These are phyloP conservation scores for Fragilariopsis cylindrus DNA, from an alignment of 108 stramenopile species.

Conservation along the genomic window DNA sequence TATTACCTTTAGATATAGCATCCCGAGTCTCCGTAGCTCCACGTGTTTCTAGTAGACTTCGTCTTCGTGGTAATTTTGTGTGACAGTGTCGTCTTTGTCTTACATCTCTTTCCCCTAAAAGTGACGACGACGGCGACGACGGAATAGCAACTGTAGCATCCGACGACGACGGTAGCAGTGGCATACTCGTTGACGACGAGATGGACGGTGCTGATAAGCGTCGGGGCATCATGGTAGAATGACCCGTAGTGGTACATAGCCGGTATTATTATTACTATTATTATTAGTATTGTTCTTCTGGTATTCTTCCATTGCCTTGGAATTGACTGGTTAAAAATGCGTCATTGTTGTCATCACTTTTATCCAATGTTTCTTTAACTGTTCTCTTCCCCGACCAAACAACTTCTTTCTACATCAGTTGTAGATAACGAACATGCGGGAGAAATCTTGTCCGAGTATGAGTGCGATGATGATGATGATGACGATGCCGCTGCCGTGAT, in stretches of 20 bases:
- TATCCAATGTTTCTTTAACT: background rate
- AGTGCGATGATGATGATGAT: background rate
- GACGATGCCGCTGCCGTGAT: background rate
- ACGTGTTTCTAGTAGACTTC: conserved; percentile 26
- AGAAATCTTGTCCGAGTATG: no score
- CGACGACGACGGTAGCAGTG: background rate
- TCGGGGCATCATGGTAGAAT: background rate
- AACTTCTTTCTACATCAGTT: background rate
- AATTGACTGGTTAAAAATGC: conserved; percentile 24
- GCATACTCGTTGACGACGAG: background rate
- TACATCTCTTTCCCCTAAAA: background rate
- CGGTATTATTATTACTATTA: background rate
- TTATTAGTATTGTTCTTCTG: background rate
- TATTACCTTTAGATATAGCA: conserved; percentile 32
- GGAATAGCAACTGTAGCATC: background rate
- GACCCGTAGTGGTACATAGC: background rate
- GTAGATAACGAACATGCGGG: background rate
- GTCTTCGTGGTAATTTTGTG: background rate
- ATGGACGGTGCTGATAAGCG: background rate
- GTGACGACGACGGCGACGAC: background rate
- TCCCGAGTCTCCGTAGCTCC: conserved; percentile 31
- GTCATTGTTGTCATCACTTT: background rate
- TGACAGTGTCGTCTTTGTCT: background rate
- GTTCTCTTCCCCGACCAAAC: background rate
- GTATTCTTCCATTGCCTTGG: conserved; percentile 35